Evolutionary conservation across 306 rosid genomes (phyloP).

Genomic region (Morella rubra): DNA sequence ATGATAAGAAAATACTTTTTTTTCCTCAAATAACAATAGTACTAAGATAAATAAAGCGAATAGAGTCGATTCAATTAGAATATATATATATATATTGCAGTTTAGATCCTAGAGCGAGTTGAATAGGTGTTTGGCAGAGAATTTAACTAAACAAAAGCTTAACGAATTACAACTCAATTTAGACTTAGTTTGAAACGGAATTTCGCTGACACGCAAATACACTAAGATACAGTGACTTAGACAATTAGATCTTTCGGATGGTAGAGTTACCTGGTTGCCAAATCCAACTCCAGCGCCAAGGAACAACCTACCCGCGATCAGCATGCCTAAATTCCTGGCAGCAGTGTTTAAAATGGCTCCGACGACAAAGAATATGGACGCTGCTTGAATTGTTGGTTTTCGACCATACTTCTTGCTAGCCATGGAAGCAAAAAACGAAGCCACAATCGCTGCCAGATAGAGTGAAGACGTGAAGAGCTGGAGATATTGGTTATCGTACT

Average conservation of each 20-base stretch:
- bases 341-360: conserved; percentile 29
- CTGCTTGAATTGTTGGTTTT: conserved; percentile 16
- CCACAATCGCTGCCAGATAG: conserved; percentile 36
- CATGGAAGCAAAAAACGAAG: conserved; percentile 27
- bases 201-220: neutral
- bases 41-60: too few species aligned
- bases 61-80: too few species aligned
- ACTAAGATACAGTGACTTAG: neutral
- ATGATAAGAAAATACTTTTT: too few species aligned
- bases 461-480: conserved; percentile 43
- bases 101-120: too few species aligned
- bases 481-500: conserved; percentile 26
- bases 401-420: conserved; percentile 25
- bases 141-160: too few species aligned
- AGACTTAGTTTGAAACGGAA: too few species aligned
- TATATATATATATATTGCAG: too few species aligned
- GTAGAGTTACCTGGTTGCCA: conserved; percentile 29
- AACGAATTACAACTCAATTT: too few species aligned
- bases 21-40: too few species aligned
- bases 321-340: conserved; percentile 12
- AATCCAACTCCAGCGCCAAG: conserved; percentile 41
- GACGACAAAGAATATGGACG: conserved; percentile 25
- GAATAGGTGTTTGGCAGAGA: too few species aligned
- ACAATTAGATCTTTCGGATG: neutral
- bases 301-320: conserved; percentile 30